A percentile compares a stretch with the other conserved stretches of the same genome.
Conservation (phyloP, 305 asterid genomes). For the Fraxinus nigra region DNA sequence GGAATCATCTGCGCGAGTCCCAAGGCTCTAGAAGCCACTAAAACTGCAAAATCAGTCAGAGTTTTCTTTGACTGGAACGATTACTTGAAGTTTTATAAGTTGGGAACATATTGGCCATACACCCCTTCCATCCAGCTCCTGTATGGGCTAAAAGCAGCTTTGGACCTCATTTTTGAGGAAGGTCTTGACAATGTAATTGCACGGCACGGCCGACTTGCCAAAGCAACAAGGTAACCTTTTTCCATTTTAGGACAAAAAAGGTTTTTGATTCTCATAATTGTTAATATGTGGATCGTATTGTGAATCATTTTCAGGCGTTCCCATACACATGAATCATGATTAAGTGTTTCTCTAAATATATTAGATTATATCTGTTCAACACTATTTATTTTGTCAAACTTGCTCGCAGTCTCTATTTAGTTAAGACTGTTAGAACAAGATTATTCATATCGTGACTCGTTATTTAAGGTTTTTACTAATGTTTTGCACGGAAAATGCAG, state of each 20-base stretch:
- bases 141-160: constrained; percentile 82
- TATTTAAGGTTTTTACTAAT: neutral
- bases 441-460: neutral
- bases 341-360: neutral
- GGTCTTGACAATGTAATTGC: constrained; percentile 92
- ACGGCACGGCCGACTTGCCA: constrained; percentile 80
- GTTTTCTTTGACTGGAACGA: constrained; percentile 98
- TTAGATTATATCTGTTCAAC: neutral
- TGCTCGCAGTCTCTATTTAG: neutral
- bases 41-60: constrained; percentile 82
- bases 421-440: neutral
- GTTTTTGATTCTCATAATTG: neutral
- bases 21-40: constrained; percentile 83
- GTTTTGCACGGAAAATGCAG: constrained; percentile 34
- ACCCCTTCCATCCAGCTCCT: constrained; percentile 96
- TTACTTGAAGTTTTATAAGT: constrained; percentile 83
- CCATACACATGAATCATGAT: neutral
- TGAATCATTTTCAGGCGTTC: neutral
- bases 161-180: constrained; percentile 93
- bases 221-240: constrained; percentile 73
- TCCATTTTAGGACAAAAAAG: neutral
- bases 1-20: constrained; percentile 95
- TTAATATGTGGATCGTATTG: neutral
- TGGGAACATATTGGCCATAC: constrained; percentile 98
- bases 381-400: neutral